phyloP scores from a whole-genome alignment of 352 stramenopile species.

The Pythium coloratum region DNA sequence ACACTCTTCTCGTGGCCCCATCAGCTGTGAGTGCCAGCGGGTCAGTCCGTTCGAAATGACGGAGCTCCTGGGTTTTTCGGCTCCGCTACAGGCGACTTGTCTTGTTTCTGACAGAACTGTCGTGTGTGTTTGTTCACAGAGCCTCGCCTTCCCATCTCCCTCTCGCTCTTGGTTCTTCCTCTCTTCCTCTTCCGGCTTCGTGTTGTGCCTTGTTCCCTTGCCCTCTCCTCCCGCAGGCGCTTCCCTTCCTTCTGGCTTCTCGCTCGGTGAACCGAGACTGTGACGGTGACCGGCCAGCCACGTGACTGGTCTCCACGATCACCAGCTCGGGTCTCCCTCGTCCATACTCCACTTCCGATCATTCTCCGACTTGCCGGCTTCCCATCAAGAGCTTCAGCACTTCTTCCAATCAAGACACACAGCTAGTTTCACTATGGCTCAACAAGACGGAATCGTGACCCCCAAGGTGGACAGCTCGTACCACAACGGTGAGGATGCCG shows the following conservation, averaged over 20 bases:
- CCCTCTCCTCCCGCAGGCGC: background rate
- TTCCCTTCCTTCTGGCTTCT: constrained; percentile 1
- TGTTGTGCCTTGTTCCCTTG: background rate
- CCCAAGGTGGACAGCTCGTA: constrained; percentile 22
- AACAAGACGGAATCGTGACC: constrained; percentile 16
- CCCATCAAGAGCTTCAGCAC: background rate
- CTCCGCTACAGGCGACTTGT: background rate
- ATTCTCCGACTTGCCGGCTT: constrained; percentile 15
- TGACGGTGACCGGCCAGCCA: background rate
- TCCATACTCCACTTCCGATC: background rate
- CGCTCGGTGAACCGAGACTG: background rate
- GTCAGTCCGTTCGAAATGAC: background rate
- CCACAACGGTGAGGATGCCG: constrained; percentile 21
- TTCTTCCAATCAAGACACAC: background rate
- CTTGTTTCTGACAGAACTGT: constrained; percentile 2
- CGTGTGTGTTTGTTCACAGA: background rate
- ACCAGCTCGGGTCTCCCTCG: background rate
- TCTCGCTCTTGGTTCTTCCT: background rate
- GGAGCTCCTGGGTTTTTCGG: background rate
- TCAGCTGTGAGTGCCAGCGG: background rate
- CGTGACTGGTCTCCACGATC: background rate
- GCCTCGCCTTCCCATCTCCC: background rate
- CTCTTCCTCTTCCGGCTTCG: background rate
- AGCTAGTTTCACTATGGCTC: constrained; percentile 6
- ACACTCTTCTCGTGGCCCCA: background rate